Evolutionary conservation across 345 rosid genomes (phyloP), one percentile per base, ranked within the genome.

Genomic region (Salix viminalis): DNA sequence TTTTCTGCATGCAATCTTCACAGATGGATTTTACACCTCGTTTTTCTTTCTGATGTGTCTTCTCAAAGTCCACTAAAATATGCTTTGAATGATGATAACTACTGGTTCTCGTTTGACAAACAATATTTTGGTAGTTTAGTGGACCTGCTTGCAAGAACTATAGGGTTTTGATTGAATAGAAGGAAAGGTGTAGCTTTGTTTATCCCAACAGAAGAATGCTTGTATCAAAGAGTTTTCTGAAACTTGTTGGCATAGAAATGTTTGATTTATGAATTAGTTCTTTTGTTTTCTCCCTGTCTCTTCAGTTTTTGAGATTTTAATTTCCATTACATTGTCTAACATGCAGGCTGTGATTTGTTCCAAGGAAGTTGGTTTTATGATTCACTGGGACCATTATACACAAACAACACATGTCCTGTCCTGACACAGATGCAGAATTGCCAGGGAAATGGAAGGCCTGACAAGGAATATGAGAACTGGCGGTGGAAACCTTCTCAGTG

Each of bases 391-490:
- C 98, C 97, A 44, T 15, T 78, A 52, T 96, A 96, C 89, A 88
- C 97, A 62, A 96, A 92, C 98, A 90, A 94, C 86, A 79, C 94
- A 6, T 96, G 99, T 83, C 98, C 98, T 67, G 85, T 92, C 70
- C 42, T 94, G 67, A 90, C 97, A 39, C 99, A 94, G 92, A 92
- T 90, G 98, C 98, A 92, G 88, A 96, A 96, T 86, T 96, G 99
- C 87, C 99, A 90, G 84, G 99, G 98, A 13, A 96, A 96, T 76
- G 99, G 98, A 74, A 89, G 99, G 81, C 94, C 97, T 42, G 99
- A 96, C 80, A 90, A 82, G 74, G 94, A 90, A 79, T 92, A 96
- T 56, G 98, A 96, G 85, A 90, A 85, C 86, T 96, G 97, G 97
- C 90, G 97, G 69, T 96, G 98, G 99, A 94, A 87, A 71, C 99